phyloP scores from a whole-genome alignment of 1,284 basidiomycete genomes.

The Vanrija pseudolonga region DNA sequence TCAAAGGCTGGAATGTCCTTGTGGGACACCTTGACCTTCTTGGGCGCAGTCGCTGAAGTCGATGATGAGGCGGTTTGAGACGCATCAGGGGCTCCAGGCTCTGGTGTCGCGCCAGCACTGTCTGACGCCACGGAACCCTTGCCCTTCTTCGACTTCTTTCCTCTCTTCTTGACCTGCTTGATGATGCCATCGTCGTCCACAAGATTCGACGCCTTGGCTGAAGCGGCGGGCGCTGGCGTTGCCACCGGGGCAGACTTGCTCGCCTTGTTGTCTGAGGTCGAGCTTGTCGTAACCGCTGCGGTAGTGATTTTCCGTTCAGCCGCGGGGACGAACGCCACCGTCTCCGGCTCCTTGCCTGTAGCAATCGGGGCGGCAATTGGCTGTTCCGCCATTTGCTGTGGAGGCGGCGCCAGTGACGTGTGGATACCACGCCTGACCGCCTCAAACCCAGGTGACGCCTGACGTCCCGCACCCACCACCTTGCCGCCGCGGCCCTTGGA shows the following conservation, averaged over 20 bases:
- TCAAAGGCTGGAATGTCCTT: constrained; percentile 61
- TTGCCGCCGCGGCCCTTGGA: constrained; percentile 1
- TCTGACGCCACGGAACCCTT: neutral
- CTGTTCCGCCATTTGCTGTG: neutral
- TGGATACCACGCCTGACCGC: constrained; percentile 21
- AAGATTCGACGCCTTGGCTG: constrained; percentile 58
- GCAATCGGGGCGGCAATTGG: constrained; percentile 11
- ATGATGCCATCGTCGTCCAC: constrained; percentile 62
- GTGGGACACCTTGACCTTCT: constrained; percentile 29
- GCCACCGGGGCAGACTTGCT: neutral
- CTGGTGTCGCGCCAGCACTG: neutral
- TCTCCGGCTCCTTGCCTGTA: constrained; percentile 50
- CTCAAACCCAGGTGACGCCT: constrained; percentile 25
- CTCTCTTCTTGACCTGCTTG: constrained; percentile 57
- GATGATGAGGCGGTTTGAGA: constrained; percentile 11
- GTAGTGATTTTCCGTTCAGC: constrained; percentile 41
- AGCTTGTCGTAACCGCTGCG: neutral
- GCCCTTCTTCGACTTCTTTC: too few relatives aligned
- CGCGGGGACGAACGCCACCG: constrained; percentile 66
- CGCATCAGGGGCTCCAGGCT: neutral
- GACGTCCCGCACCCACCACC: neutral
- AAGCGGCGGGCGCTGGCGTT: constrained; percentile 16
- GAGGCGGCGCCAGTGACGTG: constrained; percentile 22
- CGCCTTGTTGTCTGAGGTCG: constrained; percentile 20
- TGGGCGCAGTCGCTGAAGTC: constrained; percentile 8